phyloP scores from a whole-genome alignment of 2,329 filamentous ascomycete genomes.

The Diatrype stigma region DNA sequence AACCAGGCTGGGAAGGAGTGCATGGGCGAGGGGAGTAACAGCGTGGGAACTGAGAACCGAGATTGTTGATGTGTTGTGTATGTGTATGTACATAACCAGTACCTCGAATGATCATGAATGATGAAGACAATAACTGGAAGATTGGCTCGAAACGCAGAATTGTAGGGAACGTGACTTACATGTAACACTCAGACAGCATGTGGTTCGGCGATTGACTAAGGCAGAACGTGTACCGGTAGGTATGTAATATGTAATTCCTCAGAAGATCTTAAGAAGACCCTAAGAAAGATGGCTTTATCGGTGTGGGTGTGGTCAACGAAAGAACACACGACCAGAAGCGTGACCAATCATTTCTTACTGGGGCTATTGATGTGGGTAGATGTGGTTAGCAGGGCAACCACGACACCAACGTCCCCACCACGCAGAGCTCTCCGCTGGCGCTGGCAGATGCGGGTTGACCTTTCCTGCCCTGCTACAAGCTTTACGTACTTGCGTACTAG shows the following conservation, averaged over 20 bases:
- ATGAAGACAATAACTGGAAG: too few species aligned
- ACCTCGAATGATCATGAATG: too few species aligned
- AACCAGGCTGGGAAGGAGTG: not conserved
- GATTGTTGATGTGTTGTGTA: not conserved
- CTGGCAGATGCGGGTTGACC: too few species aligned
- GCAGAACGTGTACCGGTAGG: not conserved
- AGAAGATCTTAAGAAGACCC: too few species aligned
- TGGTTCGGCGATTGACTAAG: not conserved
- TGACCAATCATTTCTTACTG: not conserved
- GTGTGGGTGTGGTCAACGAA: not conserved
- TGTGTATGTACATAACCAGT: too few species aligned
- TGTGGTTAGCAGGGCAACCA: not conserved
- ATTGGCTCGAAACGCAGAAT: not conserved
- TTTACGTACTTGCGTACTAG: not conserved
- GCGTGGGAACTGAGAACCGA: not conserved
- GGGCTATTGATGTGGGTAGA: not conserved
- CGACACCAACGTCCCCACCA: not conserved
- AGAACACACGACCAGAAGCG: not conserved
- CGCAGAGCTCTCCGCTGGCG: too few species aligned
- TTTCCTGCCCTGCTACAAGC: not conserved
- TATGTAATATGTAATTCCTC: too few species aligned
- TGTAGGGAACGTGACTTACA: not conserved
- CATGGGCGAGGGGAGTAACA: not conserved
- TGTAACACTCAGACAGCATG: not conserved
- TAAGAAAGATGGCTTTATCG: not conserved